Percentiles rank a stretch among this genome's conserved stretches.
phyloP scores from a whole-genome alignment of 495 filamentous ascomycete genomes.

The Aspergillus campestris region DNA sequence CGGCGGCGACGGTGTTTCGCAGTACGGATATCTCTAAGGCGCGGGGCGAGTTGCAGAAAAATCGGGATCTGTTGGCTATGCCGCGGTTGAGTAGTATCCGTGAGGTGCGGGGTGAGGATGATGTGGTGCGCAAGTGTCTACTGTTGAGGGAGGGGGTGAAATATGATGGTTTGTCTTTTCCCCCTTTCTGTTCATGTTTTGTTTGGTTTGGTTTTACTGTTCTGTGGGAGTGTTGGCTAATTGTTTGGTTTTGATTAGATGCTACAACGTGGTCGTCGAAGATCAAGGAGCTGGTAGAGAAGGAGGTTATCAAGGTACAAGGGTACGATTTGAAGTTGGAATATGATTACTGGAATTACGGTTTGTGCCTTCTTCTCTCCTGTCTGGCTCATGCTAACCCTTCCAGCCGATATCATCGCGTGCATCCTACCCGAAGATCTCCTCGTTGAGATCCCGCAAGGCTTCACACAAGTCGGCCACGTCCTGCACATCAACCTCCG shows the following conservation, averaged over 20 bases:
- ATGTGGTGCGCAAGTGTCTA: conserved; percentile 57
- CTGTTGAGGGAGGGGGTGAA: conserved; percentile 64
- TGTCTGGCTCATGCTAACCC: conserved; percentile 65
- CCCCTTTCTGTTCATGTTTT: conserved; percentile 10
- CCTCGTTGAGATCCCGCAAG: conserved; percentile 65
- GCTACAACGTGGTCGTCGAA: conserved; percentile 63
- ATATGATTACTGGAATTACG: conserved; percentile 80
- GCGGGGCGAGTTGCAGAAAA: conserved; percentile 49
- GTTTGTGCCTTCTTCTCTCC: conserved; percentile 34
- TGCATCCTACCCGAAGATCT: conserved; percentile 66
- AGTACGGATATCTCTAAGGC: conserved; percentile 59
- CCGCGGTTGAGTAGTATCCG: conserved; percentile 48
- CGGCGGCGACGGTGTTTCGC: conserved; percentile 73
- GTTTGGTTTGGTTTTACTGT: conserved; percentile 45
- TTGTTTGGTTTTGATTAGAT: conserved; percentile 37
- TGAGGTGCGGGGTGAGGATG: conserved; percentile 41
- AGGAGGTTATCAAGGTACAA: conserved; percentile 55
- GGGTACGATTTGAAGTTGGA: conserved; percentile 67
- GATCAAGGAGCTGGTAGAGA: conserved; percentile 58
- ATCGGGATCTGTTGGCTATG: conserved; percentile 52
- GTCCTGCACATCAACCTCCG: conserved; percentile 90
- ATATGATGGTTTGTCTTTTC: conserved; percentile 47
- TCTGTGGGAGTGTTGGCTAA: conserved; percentile 38
- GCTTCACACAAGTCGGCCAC: conserved; percentile 82
- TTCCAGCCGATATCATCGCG: conserved; percentile 67